phyloP scores from a whole-genome alignment of 2,329 filamentous ascomycete genomes.

The Venturiaceae sp. region DNA sequence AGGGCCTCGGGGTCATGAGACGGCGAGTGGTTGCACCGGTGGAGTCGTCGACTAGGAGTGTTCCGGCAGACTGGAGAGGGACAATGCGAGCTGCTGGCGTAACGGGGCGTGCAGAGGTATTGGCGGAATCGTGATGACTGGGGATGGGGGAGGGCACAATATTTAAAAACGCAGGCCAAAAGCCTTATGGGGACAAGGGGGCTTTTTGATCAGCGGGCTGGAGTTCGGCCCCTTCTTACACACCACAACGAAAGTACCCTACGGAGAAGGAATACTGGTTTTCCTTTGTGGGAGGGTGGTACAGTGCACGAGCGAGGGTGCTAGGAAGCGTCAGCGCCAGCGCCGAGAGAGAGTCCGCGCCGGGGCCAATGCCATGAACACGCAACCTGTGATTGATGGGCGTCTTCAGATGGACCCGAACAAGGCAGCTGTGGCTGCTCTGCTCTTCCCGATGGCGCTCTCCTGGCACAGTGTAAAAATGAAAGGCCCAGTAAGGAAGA shows the following conservation, averaged over 20 bases:
- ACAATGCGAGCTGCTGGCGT: slow-evolving; percentile 2
- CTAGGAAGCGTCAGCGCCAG: slow-evolving; percentile 3
- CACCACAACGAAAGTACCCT: neutral
- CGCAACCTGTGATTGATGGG: neutral
- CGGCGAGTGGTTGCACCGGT: slow-evolving; percentile 6
- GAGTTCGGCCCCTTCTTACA: neutral
- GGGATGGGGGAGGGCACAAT: neutral
- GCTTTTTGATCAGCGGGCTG: neutral
- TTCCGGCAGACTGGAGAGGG: neutral
- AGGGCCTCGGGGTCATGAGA: slow-evolving; percentile 6
- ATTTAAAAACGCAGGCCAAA: slow-evolving; percentile 1
- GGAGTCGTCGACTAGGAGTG: neutral
- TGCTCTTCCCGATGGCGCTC: neutral
- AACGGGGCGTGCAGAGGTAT: neutral
- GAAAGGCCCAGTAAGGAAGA: neutral
- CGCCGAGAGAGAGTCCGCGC: slow-evolving; percentile 1
- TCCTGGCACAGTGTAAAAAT: neutral
- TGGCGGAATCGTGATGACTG: neutral
- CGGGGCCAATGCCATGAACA: neutral
- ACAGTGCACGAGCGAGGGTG: slow-evolving; percentile 3
- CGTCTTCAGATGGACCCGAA: neutral
- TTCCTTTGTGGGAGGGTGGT: slow-evolving; percentile 3
- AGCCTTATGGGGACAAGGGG: neutral
- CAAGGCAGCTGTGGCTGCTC: neutral
- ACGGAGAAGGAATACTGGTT: neutral